Evolutionary conservation across 768 basidiomycete genomes (phyloP).

Genomic region (Suillus subaureus): DNA sequence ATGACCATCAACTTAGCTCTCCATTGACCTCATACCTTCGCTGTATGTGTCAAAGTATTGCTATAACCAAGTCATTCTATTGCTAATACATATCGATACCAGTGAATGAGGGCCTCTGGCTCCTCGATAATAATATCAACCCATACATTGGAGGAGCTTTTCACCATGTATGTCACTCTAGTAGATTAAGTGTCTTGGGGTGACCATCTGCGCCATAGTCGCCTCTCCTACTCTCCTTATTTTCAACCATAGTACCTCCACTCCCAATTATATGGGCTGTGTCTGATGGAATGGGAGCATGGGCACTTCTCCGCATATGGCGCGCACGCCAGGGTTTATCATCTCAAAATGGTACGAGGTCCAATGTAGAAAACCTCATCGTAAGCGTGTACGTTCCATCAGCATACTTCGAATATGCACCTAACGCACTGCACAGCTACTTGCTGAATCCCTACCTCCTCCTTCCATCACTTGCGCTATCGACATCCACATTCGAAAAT

Average conservation of each 20-base stretch:
- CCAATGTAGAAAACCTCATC: slow-evolving; percentile 5
- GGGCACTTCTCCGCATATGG: slow-evolving; percentile 70
- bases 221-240: slow-evolving; percentile 72
- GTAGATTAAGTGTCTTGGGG: background rate
- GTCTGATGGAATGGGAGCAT: slow-evolving; percentile 68
- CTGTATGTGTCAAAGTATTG: slow-evolving; percentile 47
- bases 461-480: slow-evolving; percentile 76
- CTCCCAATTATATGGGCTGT: slow-evolving; percentile 70
- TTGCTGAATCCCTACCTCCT: slow-evolving; percentile 89
- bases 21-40: slow-evolving; percentile 80
- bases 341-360: slow-evolving; percentile 24
- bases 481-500: slow-evolving; percentile 85
- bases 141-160: slow-evolving; percentile 89
- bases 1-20: slow-evolving; percentile 79
- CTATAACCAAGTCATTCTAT: background rate
- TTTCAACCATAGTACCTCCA: slow-evolving; percentile 67
- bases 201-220: slow-evolving; percentile 52
- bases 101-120: slow-evolving; percentile 92
- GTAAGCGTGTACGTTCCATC: slow-evolving; percentile 1
- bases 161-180: slow-evolving; percentile 65
- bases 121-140: slow-evolving; percentile 74
- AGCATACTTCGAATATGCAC: background rate
- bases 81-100: slow-evolving; percentile 19
- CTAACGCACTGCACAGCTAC: slow-evolving; percentile 52
- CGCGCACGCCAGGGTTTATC: slow-evolving; percentile 65